phyloP scores from a whole-genome alignment of 768 basidiomycete species.

The Hygrocybe coccinea region DNA sequence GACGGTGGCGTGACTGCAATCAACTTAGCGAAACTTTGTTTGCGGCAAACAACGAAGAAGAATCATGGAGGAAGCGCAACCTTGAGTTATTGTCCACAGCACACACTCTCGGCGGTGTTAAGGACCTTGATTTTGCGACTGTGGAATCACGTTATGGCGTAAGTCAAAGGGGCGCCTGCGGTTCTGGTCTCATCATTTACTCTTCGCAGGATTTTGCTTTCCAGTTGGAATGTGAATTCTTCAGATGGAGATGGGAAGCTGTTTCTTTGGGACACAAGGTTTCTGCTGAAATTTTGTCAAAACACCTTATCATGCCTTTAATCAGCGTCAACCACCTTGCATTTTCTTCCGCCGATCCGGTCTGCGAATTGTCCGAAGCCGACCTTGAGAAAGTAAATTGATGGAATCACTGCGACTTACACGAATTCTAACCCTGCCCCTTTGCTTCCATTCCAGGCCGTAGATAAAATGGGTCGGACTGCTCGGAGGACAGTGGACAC shows the following conservation, averaged over 20 bases:
- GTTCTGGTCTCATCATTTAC: conserved; percentile 7
- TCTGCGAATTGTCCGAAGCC: conserved; percentile 49
- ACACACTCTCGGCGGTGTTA: conserved; percentile 60
- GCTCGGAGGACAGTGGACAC: conserved; percentile 65
- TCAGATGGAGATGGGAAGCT: conserved; percentile 81
- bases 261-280: conserved; percentile 55
- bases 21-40: conserved; percentile 23
- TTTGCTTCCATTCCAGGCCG: conserved; percentile 38
- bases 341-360: conserved; percentile 55
- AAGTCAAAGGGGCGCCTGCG: conserved; percentile 19
- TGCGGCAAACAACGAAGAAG: conserved; percentile 38
- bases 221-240: conserved; percentile 50
- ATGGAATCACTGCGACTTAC: background rate
- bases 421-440: background rate
- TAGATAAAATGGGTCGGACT: conserved; percentile 66
- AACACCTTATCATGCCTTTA: conserved; percentile 71
- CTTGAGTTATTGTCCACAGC: conserved; percentile 52
- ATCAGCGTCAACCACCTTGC: conserved; percentile 67
- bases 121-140: conserved; percentile 55
- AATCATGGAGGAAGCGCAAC: conserved; percentile 53
- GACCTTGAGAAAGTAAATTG: conserved; percentile 69
- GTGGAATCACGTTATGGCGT: conserved; percentile 58
- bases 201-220: conserved; percentile 59
- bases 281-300: conserved; percentile 71
- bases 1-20: conserved; percentile 69